Conservation (phyloP, 805 yeast genomes). For the Saturnispora silvae region DNA sequence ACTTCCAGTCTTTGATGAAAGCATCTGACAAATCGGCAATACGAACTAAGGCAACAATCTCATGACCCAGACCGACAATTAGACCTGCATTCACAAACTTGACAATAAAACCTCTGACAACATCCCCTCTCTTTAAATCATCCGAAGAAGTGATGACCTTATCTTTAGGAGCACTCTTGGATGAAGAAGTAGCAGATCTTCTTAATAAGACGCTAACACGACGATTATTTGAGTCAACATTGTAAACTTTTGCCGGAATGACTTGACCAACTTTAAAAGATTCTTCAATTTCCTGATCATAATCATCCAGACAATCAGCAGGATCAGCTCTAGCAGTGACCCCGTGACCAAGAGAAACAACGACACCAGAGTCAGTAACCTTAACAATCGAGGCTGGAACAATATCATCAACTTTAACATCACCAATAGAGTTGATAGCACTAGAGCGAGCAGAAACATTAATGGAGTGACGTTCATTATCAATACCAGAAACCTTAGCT, state of each 20-base stretch:
- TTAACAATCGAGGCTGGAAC: conserved; percentile 55
- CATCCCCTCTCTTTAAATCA: conserved; percentile 57
- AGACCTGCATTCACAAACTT: conserved; percentile 67
- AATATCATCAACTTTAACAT: conserved; percentile 42
- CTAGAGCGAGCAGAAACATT: conserved; percentile 33
- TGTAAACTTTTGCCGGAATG: conserved; percentile 44
- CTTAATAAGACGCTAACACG: conserved; percentile 59
- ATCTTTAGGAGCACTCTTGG: conserved; percentile 38
- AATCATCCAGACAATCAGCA: conserved; percentile 71
- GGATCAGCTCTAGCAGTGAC: conserved; percentile 56
- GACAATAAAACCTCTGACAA: conserved; percentile 74
- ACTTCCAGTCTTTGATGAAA: conserved; percentile 81
- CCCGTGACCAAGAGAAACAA: conserved; percentile 58
- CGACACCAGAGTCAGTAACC: conserved; percentile 46
- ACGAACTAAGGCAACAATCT: conserved; percentile 68
- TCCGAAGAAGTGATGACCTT: conserved; percentile 35
- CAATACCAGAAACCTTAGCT: conserved; percentile 44
- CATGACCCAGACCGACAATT: conserved; percentile 64
- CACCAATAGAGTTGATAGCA: conserved; percentile 33
- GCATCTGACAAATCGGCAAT: conserved; percentile 75
- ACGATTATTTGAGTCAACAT: conserved; percentile 36
- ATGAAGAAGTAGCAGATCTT: conserved; percentile 15
- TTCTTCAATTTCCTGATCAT: conserved; percentile 39
- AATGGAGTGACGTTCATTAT: conserved; percentile 35
- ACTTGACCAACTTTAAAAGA: conserved; percentile 41